These are phyloP conservation scores for Fistulinella cinereoalba DNA, from an alignment of 1,284 basidiomycete genomes.

Conservation along the genomic window DNA sequence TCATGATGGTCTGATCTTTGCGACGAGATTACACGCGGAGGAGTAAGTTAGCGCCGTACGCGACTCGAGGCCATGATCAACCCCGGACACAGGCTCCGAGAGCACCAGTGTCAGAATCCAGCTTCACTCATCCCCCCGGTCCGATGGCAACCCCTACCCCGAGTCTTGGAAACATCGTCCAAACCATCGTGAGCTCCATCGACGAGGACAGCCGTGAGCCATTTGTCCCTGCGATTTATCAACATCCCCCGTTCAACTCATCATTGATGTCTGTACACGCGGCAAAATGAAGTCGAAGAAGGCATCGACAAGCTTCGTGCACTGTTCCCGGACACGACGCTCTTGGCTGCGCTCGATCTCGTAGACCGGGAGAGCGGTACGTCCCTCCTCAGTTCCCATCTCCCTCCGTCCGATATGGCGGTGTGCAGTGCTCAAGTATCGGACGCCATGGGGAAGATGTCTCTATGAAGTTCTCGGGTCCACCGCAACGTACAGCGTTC, in stretches of 20 bases:
- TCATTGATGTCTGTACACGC: too few species aligned
- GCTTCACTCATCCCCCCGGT: too few species aligned
- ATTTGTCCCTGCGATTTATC: neutral
- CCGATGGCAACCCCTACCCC: slow-evolving; percentile 1
- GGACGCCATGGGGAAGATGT: slow-evolving; percentile 50
- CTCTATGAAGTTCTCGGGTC: slow-evolving; percentile 68
- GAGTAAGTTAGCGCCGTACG: too few species aligned
- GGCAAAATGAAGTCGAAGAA: too few species aligned
- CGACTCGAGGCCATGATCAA: too few species aligned
- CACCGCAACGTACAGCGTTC: slow-evolving; percentile 58
- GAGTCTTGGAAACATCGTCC: slow-evolving; percentile 25
- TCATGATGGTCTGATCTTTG: neutral
- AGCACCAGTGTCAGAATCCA: too few species aligned
- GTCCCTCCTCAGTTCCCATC: slow-evolving; percentile 1
- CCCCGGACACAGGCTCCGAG: too few species aligned
- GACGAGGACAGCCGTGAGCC: slow-evolving; percentile 30
- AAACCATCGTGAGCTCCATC: slow-evolving; percentile 30
- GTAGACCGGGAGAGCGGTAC: slow-evolving; percentile 63
- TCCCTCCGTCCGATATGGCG: neutral
- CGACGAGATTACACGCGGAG: too few species aligned
- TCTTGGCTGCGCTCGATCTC: slow-evolving; percentile 69
- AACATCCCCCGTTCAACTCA: slow-evolving; percentile 8
- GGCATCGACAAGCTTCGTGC: slow-evolving; percentile 50
- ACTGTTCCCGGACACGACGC: slow-evolving; percentile 57
- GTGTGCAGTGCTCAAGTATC: slow-evolving; percentile 64